Conservation (phyloP, 2,329 filamentous ascomycete species). For the Neonectria sp. region DNA sequence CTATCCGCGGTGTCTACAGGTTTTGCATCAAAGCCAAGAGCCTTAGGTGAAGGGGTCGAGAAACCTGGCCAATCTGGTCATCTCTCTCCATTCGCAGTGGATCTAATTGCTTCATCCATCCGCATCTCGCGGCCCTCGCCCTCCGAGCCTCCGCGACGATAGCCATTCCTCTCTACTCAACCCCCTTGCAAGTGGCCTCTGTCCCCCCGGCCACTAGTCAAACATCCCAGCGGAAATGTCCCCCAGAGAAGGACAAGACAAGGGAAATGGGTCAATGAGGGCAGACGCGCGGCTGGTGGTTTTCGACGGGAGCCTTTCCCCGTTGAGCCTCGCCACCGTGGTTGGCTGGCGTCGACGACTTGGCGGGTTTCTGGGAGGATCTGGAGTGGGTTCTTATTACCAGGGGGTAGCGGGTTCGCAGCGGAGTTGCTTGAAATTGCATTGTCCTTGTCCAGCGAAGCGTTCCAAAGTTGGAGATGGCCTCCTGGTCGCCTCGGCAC, state of each 20-base stretch:
- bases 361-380: not conserved
- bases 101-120: not conserved
- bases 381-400: not conserved
- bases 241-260: no score
- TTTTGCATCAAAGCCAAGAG: not conserved
- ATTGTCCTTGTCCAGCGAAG: not conserved
- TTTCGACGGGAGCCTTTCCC: constrained; percentile 16
- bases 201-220: not conserved
- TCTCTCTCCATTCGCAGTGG: not conserved
- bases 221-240: not conserved
- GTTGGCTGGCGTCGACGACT: no score
- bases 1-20: not conserved
- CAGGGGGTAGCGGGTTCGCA: not conserved
- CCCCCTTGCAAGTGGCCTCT: constrained; percentile 12
- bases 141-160: not conserved
- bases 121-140: not conserved
- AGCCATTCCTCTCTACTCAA: not conserved
- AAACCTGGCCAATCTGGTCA: no score
- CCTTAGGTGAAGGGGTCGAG: not conserved
- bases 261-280: not conserved
- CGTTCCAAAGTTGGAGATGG: constrained; percentile 1
- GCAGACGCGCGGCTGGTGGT: constrained; percentile 24
- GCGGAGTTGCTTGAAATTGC: not conserved
- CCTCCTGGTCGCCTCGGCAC: constrained; percentile 3
- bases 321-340: constrained; percentile 7